Percentiles rank a stretch among this genome's conserved stretches.
phyloP scores from a whole-genome alignment of 495 filamentous ascomycete genomes.

The Aspergillus heteromorphus region DNA sequence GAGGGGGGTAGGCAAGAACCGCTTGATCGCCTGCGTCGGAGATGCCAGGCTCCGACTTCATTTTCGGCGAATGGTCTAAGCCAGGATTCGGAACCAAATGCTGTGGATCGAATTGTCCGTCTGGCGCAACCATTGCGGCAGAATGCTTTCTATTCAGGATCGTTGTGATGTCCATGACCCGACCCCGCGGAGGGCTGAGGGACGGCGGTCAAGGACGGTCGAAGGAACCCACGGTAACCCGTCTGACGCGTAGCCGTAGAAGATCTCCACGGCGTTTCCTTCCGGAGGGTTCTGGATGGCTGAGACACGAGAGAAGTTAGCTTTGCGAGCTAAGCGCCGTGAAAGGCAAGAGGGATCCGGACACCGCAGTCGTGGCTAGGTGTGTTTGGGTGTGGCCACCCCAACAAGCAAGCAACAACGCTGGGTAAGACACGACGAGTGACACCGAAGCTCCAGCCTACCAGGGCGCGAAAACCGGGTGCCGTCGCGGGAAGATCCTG shows the following conservation, averaged over 20 bases:
- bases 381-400: neutral
- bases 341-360: neutral
- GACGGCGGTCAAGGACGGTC: constrained; percentile 31
- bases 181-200: constrained; percentile 31
- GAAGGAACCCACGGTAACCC: constrained; percentile 16
- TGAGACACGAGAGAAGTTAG: neutral
- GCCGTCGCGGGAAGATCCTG: neutral
- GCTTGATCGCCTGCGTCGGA: constrained; percentile 67
- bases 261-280: constrained; percentile 12
- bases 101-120: constrained; percentile 49
- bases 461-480: neutral
- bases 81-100: constrained; percentile 46
- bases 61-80: constrained; percentile 43
- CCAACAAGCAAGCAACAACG: neutral
- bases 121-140: constrained; percentile 47
- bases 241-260: constrained; percentile 19
- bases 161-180: constrained; percentile 66
- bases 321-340: neutral
- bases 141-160: constrained; percentile 62
- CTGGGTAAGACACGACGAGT: neutral
- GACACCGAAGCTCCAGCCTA: neutral
- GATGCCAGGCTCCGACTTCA: constrained; percentile 62
- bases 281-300: neutral
- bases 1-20: constrained; percentile 51
- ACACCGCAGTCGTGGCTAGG: neutral